These are phyloP conservation scores for Collybiopsis confluens DNA, from an alignment of 768 basidiomycete species.

Conservation along the genomic window DNA sequence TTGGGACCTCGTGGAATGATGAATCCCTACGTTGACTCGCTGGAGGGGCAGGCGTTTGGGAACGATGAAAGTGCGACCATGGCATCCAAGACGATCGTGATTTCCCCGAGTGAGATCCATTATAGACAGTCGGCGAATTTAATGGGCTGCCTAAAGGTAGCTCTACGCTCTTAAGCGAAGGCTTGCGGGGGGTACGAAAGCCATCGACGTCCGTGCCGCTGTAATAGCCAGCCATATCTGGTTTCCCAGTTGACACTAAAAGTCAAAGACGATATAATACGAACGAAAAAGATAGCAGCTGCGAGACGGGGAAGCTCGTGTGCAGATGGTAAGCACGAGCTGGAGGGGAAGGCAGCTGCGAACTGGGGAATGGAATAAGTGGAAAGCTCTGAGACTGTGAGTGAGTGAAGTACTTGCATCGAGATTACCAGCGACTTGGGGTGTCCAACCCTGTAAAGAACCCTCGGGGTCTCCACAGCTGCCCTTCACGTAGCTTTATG, in stretches of 20 bases:
- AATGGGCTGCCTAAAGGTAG: constrained; percentile 1
- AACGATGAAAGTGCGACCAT: neutral
- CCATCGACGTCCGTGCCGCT: neutral
- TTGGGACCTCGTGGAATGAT: neutral
- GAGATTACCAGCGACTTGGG: constrained; percentile 2
- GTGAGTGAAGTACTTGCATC: neutral
- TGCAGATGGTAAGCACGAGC: constrained; percentile 3
- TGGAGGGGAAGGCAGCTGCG: constrained; percentile 1
- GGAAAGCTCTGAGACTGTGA: too few relatives aligned
- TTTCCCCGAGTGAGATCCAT: neutral
- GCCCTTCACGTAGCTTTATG: constrained; percentile 5
- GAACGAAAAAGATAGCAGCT: neutral
- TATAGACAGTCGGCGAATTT: neutral
- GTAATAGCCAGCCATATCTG: constrained; percentile 1
- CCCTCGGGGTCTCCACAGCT: constrained; percentile 4
- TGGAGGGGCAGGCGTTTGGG: constrained; percentile 1
- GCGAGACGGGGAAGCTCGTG: constrained; percentile 3
- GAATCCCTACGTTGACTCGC: neutral
- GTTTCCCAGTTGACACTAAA: neutral
- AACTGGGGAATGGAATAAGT: too few relatives aligned
- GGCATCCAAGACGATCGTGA: constrained; percentile 4
- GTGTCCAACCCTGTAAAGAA: constrained; percentile 2
- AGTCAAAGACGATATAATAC: neutral
- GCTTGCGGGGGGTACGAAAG: constrained; percentile 1
- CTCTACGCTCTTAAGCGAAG: neutral